Evolutionary conservation across 1,139 yeast genomes (phyloP).

Genomic region (Geotrichum macrosporum): DNA sequence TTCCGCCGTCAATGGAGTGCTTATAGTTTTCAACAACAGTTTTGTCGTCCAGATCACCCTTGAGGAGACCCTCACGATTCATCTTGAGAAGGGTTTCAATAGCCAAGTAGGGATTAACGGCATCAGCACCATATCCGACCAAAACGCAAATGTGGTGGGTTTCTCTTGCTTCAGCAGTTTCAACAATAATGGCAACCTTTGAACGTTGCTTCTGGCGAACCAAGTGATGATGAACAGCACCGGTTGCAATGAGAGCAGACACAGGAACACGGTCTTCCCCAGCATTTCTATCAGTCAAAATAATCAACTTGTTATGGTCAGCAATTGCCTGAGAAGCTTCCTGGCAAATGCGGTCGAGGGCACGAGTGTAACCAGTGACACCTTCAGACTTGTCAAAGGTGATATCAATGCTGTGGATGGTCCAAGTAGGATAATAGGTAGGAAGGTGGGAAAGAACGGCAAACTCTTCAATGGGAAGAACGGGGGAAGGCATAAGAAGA

Average conservation of each 20-base stretch:
- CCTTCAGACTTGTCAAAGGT: slow-evolving; percentile 87
- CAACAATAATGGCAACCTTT: slow-evolving; percentile 83
- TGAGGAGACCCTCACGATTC: slow-evolving; percentile 74
- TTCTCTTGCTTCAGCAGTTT: slow-evolving; percentile 96
- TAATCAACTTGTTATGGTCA: slow-evolving; percentile 65
- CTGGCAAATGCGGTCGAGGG: slow-evolving; percentile 81
- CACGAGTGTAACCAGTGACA: slow-evolving; percentile 73
- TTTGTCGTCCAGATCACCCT: slow-evolving; percentile 52
- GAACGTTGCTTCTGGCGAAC: slow-evolving; percentile 96
- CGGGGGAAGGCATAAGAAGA: slow-evolving; percentile 75
- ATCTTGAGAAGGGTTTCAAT: slow-evolving; percentile 83
- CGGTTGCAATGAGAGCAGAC: slow-evolving; percentile 88
- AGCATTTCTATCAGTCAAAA: slow-evolving; percentile 68
- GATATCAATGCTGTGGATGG: slow-evolving; percentile 74
- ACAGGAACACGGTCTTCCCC: slow-evolving; percentile 65
- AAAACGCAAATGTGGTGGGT: slow-evolving; percentile 94
- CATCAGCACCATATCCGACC: slow-evolving; percentile 97
- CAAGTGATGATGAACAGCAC: slow-evolving; percentile 95
- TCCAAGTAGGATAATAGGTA: slow-evolving; percentile 80
- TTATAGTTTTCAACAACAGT: slow-evolving; percentile 71
- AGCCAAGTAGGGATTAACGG: slow-evolving; percentile 87
- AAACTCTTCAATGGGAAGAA: slow-evolving; percentile 68
- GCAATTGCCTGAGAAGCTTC: slow-evolving; percentile 85
- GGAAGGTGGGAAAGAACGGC: slow-evolving; percentile 68
- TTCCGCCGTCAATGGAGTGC: slow-evolving; percentile 81